A percentile compares a stretch with the other conserved stretches of the same genome.
Evolutionary conservation across 1,139 yeast species (phyloP).

Genomic region (Suhomyces maxii): DNA sequence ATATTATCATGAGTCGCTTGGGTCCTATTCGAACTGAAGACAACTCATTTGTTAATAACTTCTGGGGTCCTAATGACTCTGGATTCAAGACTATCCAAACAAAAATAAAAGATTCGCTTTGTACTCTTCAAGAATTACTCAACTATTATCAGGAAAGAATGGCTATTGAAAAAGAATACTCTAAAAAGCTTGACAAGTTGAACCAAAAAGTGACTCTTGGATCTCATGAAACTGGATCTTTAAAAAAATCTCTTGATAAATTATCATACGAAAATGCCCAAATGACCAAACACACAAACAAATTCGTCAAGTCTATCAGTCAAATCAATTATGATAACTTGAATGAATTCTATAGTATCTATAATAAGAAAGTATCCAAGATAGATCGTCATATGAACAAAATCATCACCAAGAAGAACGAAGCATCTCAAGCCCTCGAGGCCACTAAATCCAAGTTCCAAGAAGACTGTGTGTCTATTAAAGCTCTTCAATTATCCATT

Average conservation of each 20-base stretch:
- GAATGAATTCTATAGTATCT: conserved; percentile 30
- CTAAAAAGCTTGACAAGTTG: conserved; percentile 51
- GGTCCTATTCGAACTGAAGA: conserved; percentile 8
- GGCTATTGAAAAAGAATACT: conserved; percentile 72
- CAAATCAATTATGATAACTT: conserved; percentile 38
- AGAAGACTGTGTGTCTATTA: conserved; percentile 57
- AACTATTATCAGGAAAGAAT: conserved; percentile 52
- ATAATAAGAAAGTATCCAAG: conserved; percentile 32
- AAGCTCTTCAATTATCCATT: conserved; percentile 60
- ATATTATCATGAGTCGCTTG: conserved; percentile 6
- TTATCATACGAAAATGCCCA: conserved; percentile 52
- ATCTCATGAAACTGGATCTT: conserved; percentile 56
- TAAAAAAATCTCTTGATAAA: conserved; percentile 60
- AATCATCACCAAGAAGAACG: conserved; percentile 27
- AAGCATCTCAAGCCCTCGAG: conserved; percentile 33
- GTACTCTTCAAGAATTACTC: conserved; percentile 45
- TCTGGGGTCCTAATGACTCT: conserved; percentile 52
- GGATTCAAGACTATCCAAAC: conserved; percentile 50
- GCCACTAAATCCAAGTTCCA: conserved; percentile 57
- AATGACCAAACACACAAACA: conserved; percentile 34
- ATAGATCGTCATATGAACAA: conserved; percentile 41
- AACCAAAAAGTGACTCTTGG: conserved; percentile 53
- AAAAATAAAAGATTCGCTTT: conserved; percentile 44
- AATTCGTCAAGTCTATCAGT: conserved; percentile 33
- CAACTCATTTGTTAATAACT: conserved; percentile 44